These are phyloP conservation scores for Beta macrorhiza DNA, from an alignment of 179 eudicot species.

Conservation along the genomic window DNA sequence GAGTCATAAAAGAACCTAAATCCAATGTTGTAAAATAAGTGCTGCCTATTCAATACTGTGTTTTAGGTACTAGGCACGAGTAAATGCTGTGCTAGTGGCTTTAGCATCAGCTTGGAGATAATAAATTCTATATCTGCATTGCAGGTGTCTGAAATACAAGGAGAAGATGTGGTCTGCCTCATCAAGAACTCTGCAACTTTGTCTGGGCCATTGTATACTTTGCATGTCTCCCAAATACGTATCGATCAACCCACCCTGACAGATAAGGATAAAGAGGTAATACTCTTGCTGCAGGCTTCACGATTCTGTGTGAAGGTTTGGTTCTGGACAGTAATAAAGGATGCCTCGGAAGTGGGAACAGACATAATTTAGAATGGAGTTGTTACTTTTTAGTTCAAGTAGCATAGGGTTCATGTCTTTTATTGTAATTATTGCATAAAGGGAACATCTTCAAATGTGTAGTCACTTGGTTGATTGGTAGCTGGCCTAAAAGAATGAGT, in stretches of 20 bases:
- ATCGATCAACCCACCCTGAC: conserved; percentile 77
- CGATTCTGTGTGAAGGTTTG: neutral
- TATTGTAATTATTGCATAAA: neutral
- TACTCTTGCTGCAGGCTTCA: neutral
- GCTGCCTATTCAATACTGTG: neutral
- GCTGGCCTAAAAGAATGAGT: too few relatives aligned
- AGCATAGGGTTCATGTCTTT: neutral
- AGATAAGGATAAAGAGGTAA: conserved; percentile 69
- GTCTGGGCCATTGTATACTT: conserved; percentile 66
- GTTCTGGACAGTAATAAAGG: neutral
- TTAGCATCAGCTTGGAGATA: neutral
- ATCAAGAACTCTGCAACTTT: conserved; percentile 74
- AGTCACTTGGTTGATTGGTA: neutral
- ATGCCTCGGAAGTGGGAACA: neutral
- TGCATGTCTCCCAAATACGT: conserved; percentile 69
- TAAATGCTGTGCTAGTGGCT: neutral
- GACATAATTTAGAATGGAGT: neutral
- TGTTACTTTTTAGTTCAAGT: neutral
- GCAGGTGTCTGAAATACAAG: conserved; percentile 69
- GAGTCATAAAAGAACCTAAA: neutral
- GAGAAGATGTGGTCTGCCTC: conserved; percentile 68
- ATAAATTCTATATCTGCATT: conserved; percentile 7
- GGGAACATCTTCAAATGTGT: too few relatives aligned
- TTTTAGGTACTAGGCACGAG: neutral
- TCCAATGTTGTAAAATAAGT: neutral